Evolutionary conservation across 176 grass and related monocot species (phyloP).

Genomic region (Rhynchospora pubera): DNA sequence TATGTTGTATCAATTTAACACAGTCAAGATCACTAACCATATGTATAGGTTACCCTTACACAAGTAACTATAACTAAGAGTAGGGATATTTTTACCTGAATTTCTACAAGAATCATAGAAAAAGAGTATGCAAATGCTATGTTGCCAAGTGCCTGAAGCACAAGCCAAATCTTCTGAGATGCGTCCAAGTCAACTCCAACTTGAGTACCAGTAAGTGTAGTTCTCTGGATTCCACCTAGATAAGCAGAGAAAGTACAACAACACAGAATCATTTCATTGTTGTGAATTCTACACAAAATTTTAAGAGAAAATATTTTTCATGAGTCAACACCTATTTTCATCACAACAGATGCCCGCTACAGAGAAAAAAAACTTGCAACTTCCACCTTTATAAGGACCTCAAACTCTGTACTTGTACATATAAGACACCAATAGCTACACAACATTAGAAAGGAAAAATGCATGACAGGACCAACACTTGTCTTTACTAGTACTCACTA

Average conservation of each 20-base stretch:
- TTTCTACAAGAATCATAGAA: constrained; percentile 92
- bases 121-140: constrained; percentile 89
- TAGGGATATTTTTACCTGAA: constrained; percentile 44
- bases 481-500: neutral
- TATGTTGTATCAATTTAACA: neutral
- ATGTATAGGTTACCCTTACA: neutral
- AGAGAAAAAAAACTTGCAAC: neutral
- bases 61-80: neutral
- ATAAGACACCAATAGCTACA: neutral
- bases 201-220: constrained; percentile 50
- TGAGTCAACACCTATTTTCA: neutral
- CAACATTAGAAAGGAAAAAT: neutral
- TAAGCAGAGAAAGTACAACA: neutral
- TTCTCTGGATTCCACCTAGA: constrained; percentile 43
- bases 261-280: neutral
- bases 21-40: neutral
- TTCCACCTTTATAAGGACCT: neutral
- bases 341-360: neutral
- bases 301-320: neutral
- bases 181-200: constrained; percentile 61
- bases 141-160: constrained; percentile 72
- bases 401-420: neutral
- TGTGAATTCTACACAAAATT: neutral
- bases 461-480: neutral
- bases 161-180: constrained; percentile 69